These are phyloP conservation scores for Saccharomyces pastorianus DNA, from an alignment of 1,139 yeast genomes.

Conservation along the genomic window DNA sequence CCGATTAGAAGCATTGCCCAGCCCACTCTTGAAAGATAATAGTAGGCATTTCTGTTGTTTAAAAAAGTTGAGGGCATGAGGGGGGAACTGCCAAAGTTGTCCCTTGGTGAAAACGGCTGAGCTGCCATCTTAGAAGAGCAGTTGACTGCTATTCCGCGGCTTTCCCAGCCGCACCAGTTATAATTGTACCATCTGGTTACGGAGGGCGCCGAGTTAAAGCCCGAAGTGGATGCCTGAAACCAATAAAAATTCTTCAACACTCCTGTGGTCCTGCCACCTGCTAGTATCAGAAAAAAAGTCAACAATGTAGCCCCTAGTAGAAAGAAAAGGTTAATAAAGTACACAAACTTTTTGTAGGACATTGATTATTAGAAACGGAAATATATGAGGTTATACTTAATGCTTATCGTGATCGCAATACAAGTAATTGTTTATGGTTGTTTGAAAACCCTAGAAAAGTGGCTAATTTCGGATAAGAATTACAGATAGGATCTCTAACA, in stretches of 20 bases:
- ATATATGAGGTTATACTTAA: background rate
- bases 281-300: conserved; percentile 51
- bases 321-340: conserved; percentile 23
- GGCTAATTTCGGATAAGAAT: background rate
- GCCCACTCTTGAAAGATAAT: conserved; percentile 54
- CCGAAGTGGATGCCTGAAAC: conserved; percentile 57
- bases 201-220: conserved; percentile 40
- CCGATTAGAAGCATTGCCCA: conserved; percentile 59
- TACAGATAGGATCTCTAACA: background rate
- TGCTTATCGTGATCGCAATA: background rate
- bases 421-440: background rate
- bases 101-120: conserved; percentile 57
- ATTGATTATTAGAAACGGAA: conserved; percentile 4
- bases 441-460: background rate
- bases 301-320: conserved; percentile 37
- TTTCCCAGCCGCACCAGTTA: conserved; percentile 44
- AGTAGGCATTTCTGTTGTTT: conserved; percentile 41
- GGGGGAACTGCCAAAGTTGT: conserved; percentile 47
- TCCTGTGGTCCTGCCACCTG: conserved; percentile 45
- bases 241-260: conserved; percentile 55
- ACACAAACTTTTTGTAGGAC: conserved; percentile 18
- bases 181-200: conserved; percentile 63
- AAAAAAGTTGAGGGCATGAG: conserved; percentile 46
- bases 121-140: conserved; percentile 32
- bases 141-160: conserved; percentile 25